phyloP scores from a whole-genome alignment of 441 rosid genomes.

The Jatropha podagrica region DNA sequence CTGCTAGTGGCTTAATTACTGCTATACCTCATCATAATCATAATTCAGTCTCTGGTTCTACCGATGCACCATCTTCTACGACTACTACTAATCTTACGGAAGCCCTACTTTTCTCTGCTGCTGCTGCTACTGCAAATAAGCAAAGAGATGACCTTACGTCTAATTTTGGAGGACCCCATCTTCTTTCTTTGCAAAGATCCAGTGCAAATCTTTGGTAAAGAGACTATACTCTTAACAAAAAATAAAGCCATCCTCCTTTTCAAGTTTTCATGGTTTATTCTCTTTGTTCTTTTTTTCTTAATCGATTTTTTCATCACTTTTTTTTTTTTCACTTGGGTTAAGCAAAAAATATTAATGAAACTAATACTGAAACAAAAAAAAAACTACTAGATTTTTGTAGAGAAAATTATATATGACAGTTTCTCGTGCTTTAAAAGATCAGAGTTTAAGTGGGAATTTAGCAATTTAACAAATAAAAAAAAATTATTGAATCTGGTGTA shows the following conservation, averaged over 20 bases:
- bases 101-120: conserved; percentile 59
- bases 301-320: too few species aligned
- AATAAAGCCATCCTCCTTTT: too few species aligned
- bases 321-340: not conserved
- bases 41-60: conserved; percentile 17
- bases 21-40: conserved; percentile 24
- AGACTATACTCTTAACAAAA: not conserved
- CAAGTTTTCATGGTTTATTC: not conserved
- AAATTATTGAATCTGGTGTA: not conserved
- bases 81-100: conserved; percentile 38
- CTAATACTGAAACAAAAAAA: too few species aligned
- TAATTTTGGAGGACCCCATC: conserved; percentile 45
- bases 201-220: conserved; percentile 66
- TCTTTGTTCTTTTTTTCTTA: too few species aligned
- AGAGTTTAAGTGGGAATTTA: not conserved
- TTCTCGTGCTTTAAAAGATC: too few species aligned
- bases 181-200: conserved; percentile 58
- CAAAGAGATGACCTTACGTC: conserved; percentile 33
- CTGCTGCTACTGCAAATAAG: conserved; percentile 22
- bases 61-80: conserved; percentile 23
- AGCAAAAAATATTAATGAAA: too few species aligned
- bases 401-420: not conserved
- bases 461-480: not conserved
- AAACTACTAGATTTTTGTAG: not conserved
- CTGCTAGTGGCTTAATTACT: conserved; percentile 14